These are phyloP conservation scores for Euphrasia confusa DNA, from an alignment of 257 asterid genomes.

Conservation along the genomic window DNA sequence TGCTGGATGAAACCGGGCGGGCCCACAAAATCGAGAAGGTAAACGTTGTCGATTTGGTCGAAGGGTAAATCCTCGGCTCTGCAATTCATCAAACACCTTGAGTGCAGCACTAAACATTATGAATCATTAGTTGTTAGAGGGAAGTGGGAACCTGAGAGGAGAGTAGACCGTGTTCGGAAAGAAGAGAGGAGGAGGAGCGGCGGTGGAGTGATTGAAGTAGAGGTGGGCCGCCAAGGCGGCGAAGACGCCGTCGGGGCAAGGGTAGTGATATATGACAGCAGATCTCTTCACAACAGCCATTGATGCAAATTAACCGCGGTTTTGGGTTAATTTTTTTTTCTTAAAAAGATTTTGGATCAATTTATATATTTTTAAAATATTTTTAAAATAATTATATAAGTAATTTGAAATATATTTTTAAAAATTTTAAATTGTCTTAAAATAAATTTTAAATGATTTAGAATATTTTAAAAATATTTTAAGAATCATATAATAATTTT, in stretches of 20 bases:
- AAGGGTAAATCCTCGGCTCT: constrained; percentile 73
- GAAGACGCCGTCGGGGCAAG: constrained; percentile 92
- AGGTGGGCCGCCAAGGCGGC: constrained; percentile 93
- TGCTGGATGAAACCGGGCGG: constrained; percentile 68
- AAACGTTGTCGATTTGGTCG: constrained; percentile 51
- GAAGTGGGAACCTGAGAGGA: constrained; percentile 47
- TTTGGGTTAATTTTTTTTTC: too few species aligned
- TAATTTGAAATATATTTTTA: too few species aligned
- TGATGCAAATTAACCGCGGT: not conserved
- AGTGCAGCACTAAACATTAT: not conserved
- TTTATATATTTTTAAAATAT: too few species aligned
- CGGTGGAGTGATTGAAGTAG: constrained; percentile 47
- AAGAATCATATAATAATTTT: too few species aligned
- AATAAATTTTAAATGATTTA: too few species aligned
- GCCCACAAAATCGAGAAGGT: constrained; percentile 92
- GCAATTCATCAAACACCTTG: constrained; percentile 28
- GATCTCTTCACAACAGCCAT: constrained; percentile 39
- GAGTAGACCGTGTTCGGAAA: constrained; percentile 83
- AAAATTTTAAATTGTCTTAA: too few species aligned
- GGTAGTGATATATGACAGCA: constrained; percentile 81
- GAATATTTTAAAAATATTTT: too few species aligned
- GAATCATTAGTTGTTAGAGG: not conserved
- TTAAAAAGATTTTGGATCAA: too few species aligned
- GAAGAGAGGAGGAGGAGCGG: constrained; percentile 38
- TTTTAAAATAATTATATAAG: too few species aligned